Conservation (phyloP, 306 rosid genomes). For the Comarum palustre region DNA sequence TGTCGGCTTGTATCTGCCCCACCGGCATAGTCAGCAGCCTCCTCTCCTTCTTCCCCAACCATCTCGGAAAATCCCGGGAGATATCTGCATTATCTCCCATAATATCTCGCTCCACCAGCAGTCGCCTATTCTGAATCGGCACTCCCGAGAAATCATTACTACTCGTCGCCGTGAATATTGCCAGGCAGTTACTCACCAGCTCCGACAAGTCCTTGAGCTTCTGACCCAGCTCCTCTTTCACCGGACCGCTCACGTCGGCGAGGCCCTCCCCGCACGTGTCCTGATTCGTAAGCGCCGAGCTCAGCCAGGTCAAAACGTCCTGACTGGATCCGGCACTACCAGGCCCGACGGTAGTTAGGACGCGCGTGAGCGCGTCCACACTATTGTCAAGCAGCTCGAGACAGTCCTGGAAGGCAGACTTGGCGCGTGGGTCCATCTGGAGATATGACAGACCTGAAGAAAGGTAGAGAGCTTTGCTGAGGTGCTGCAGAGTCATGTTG, state of each 20-base stretch:
- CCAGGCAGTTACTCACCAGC: conserved; percentile 73
- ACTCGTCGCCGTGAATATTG: conserved; percentile 47
- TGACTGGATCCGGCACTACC: conserved; percentile 20
- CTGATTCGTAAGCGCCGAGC: conserved; percentile 76
- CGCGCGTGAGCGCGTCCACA: conserved; percentile 52
- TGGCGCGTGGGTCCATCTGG: conserved; percentile 42
- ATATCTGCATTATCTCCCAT: conserved; percentile 26
- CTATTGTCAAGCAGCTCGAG: conserved; percentile 84
- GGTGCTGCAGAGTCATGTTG: conserved; percentile 70
- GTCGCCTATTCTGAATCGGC: conserved; percentile 64
- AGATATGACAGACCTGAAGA: conserved; percentile 42
- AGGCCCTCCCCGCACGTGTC: conserved; percentile 84
- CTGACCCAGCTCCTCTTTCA: conserved; percentile 45
- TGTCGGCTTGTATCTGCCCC: conserved; percentile 60
- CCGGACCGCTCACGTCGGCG: conserved; percentile 35
- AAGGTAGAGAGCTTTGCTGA: conserved; percentile 55
- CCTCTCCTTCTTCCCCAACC: conserved; percentile 67
- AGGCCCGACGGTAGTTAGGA: conserved; percentile 39
- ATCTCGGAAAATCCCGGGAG: conserved; percentile 51
- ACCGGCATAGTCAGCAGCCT: conserved; percentile 49
- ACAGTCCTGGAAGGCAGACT: conserved; percentile 70
- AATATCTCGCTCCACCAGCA: conserved; percentile 37
- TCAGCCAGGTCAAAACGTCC: conserved; percentile 84
- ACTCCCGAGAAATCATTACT: conserved; percentile 69
- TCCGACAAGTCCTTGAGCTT: conserved; percentile 59